Evolutionary conservation across 1,284 basidiomycete genomes (phyloP).

Genomic region (Coniferiporia weirii): DNA sequence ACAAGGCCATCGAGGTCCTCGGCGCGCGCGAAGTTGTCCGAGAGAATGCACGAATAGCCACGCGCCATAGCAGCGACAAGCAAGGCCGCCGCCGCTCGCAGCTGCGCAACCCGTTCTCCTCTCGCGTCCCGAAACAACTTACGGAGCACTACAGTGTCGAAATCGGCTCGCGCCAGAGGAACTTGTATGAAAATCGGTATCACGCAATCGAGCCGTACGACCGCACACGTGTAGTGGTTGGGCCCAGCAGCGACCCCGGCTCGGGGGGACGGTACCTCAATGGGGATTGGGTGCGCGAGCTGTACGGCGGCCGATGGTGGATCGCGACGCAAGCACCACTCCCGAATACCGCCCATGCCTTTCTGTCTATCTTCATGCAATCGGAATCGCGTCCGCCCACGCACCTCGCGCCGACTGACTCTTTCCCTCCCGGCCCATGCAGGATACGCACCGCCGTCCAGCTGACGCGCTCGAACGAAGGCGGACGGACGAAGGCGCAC

Average conservation of each 20-base stretch:
- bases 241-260: conserved; percentile 23
- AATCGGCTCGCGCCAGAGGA: conserved; percentile 26
- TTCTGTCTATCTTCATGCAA: conserved; percentile 62
- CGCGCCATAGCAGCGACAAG: conserved; percentile 29
- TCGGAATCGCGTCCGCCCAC: conserved; percentile 39
- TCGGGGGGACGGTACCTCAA: conserved; percentile 60
- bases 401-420: conserved; percentile 19
- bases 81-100: conserved; percentile 20
- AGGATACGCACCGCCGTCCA: conserved; percentile 73
- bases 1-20: conserved; percentile 32
- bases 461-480: conserved; percentile 65
- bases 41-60: conserved; percentile 30
- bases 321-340: conserved; percentile 81
- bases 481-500: conserved; percentile 64
- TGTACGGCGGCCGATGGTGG: conserved; percentile 70
- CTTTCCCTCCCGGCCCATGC: conserved; percentile 25
- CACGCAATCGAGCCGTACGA: conserved; percentile 72
- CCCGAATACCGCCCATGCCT: conserved; percentile 61
- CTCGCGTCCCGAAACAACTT: conserved; percentile 23
- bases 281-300: conserved; percentile 77
- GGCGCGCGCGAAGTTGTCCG: conserved; percentile 38
- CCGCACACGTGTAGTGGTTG: conserved; percentile 61
- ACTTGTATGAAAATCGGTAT: conserved; percentile 63
- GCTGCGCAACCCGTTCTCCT: conserved; percentile 23
- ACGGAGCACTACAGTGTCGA: conserved; percentile 41